A percentile compares a stretch with the other conserved stretches of the same genome.
These are phyloP conservation scores for Nitzschia sp. DNA, from an alignment of 108 stramenopile genomes.

Conservation along the genomic window DNA sequence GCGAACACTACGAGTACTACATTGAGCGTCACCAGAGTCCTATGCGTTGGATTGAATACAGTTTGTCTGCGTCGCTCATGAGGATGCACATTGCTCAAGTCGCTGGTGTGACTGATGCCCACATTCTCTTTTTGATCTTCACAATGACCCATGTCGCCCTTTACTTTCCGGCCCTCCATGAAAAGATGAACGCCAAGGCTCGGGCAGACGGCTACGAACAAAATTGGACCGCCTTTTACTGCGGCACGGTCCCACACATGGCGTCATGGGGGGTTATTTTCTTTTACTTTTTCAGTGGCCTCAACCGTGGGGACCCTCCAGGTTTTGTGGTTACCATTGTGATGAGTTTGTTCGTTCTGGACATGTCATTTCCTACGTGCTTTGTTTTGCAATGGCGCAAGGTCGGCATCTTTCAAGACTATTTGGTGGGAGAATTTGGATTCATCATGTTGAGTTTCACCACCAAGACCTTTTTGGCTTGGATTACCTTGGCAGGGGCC, in stretches of 20 bases:
- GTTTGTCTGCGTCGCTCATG: slow-evolving; percentile 29
- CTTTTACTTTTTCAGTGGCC: slow-evolving; percentile 4
- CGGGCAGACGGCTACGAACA: slow-evolving; percentile 21
- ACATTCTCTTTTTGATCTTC: slow-evolving; percentile 28
- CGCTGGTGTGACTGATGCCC: slow-evolving; percentile 33
- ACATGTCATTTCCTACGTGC: slow-evolving; percentile 13
- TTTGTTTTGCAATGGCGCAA: slow-evolving; percentile 23
- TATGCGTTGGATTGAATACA: slow-evolving; percentile 42
- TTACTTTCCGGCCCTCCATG: slow-evolving; percentile 17
- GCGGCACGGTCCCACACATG: slow-evolving; percentile 16
- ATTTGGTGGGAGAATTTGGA: slow-evolving; percentile 24
- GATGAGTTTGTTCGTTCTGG: slow-evolving; percentile 18
- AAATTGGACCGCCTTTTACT: slow-evolving; percentile 27
- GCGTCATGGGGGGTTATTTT: slow-evolving; percentile 24
- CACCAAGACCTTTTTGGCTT: slow-evolving; percentile 25
- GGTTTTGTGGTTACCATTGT: slow-evolving; percentile 21
- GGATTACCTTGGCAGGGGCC: slow-evolving; percentile 20
- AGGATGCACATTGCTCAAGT: slow-evolving; percentile 37
- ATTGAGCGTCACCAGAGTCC: slow-evolving; percentile 28
- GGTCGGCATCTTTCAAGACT: slow-evolving; percentile 16
- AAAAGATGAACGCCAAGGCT: slow-evolving; percentile 30
- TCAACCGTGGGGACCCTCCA: slow-evolving; percentile 7
- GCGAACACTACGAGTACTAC: slow-evolving; percentile 19
- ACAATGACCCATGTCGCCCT: slow-evolving; percentile 10
- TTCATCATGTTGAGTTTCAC: slow-evolving; percentile 24